Base-by-base conservation (phyloP, 176 grass and related monocot species). In the Triticum timopheevii region DNA sequence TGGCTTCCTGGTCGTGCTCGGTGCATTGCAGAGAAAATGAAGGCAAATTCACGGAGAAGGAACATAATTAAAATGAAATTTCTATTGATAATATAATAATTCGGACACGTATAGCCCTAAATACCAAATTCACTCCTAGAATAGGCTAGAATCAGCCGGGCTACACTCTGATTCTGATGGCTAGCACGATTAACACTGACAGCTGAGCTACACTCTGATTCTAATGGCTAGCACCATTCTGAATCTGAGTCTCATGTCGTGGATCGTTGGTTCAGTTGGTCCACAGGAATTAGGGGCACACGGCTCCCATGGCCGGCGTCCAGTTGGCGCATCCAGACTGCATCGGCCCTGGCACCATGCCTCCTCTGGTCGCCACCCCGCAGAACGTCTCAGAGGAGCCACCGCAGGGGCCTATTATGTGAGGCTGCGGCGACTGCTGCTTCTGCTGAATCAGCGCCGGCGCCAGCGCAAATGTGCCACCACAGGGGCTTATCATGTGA, bases 261-360 rank as follows among this genome's bases (percentile, higher is more conserved):
- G 10, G n/a, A 1, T 52, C 42, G 16, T 58, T 58, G 17, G 19
- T 76, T 49, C 25, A 76, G 23, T 45, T 52, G 49, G 42, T 9
- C 84, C 92, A 94, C 34, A 65, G 1, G 31, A 94, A 94, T 54
- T 85, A 91, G 54, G 83, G 65, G 68, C 84, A 89, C 7, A 76
- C 11, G 2, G 80, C 81, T 39, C 85, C 65, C 45, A 76, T 84
- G 38, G 84, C 61, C 36, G 87, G 62, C 9, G 77, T 89, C 92
- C 89, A 94, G 24, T 58, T 58, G 52, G 0, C 17, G 17, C 17
- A 58, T 58, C 19, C 52, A 6, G 19, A 58, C 17, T 58, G 52
- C 52, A 20, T 58, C 10, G 42, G 42, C 42, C 42, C 42, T 44
- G 42, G 42, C 42, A 44, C 42, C 17, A 58, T 17, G 52, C 19